phyloP scores from a whole-genome alignment of 2,329 filamentous ascomycete genomes.

The Talaromyces pinophilus region DNA sequence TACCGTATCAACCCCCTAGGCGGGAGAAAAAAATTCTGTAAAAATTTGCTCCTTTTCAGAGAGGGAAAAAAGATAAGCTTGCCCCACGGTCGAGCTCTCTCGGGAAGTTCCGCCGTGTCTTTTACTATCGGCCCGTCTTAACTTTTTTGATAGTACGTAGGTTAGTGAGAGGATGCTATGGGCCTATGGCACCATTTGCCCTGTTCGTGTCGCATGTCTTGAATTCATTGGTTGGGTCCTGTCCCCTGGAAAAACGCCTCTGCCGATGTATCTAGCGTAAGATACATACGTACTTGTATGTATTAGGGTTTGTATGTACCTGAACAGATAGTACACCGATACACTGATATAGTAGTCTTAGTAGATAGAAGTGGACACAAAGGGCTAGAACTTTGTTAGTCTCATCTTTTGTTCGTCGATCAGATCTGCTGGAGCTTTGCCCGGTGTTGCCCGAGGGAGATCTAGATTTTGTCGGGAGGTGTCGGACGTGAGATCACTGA shows the following conservation, averaged over 20 bases:
- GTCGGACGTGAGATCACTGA: background rate
- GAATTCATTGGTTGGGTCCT: background rate
- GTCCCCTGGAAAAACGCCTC: background rate
- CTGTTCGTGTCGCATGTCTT: constrained; percentile 1
- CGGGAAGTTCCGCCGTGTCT: constrained; percentile 19
- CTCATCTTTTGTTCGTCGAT: constrained; percentile 4
- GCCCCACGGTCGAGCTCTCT: constrained; percentile 1
- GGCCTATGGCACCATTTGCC: background rate
- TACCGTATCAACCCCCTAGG: background rate
- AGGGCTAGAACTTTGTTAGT: constrained; percentile 7
- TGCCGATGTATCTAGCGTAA: background rate
- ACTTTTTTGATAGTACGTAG: background rate
- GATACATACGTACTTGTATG: background rate
- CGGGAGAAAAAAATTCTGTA: no score
- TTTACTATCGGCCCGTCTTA: constrained; percentile 15
- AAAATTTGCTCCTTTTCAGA: background rate
- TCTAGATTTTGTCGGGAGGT: constrained; percentile 2
- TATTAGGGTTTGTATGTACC: background rate
- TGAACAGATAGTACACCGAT: background rate
- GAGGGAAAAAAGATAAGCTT: background rate
- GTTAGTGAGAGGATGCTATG: no score
- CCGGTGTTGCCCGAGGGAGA: background rate
- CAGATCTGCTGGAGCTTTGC: background rate
- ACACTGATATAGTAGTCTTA: background rate
- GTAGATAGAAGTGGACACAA: background rate